Conservation (phyloP, 768 basidiomycete genomes). For the Lentinula guzmanii region DNA sequence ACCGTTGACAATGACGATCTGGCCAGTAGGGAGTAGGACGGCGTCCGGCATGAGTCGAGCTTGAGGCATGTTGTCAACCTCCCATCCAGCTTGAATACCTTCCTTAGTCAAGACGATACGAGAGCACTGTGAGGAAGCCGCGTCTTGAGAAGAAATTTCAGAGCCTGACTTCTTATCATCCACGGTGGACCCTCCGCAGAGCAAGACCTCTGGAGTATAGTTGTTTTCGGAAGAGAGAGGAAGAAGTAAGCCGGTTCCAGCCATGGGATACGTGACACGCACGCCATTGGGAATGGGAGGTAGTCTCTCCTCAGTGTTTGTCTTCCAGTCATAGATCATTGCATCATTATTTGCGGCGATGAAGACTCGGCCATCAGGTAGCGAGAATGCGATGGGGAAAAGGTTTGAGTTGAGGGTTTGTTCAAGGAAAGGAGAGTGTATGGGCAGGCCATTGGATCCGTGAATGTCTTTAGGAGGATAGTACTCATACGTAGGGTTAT, state of each 20-base stretch:
- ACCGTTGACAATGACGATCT: constrained; percentile 73
- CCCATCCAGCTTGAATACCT: constrained; percentile 67
- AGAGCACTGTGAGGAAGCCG: constrained; percentile 69
- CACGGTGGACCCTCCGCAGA: constrained; percentile 73
- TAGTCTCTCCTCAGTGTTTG: constrained; percentile 53
- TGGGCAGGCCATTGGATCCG: constrained; percentile 60
- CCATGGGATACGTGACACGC: constrained; percentile 80
- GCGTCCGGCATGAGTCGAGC: constrained; percentile 75
- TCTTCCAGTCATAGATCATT: constrained; percentile 74
- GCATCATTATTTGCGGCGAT: constrained; percentile 76
- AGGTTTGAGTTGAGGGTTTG: constrained; percentile 78
- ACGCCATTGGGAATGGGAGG: constrained; percentile 72
- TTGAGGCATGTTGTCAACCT: constrained; percentile 68
- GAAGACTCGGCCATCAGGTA: constrained; percentile 68
- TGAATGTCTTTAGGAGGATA: constrained; percentile 76
- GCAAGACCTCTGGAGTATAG: constrained; percentile 62
- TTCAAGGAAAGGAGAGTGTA: constrained; percentile 55
- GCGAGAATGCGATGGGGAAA: constrained; percentile 69
- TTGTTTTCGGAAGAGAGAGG: constrained; percentile 58
- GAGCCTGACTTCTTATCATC: constrained; percentile 55
- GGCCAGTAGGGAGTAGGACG: constrained; percentile 74
- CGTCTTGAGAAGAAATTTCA: constrained; percentile 64
- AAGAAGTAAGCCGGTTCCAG: constrained; percentile 68
- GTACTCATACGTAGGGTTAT: constrained; percentile 80
- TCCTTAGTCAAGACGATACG: constrained; percentile 59